phyloP scores from a whole-genome alignment of 2,329 filamentous ascomycete species.

The Penicillium sp. region DNA sequence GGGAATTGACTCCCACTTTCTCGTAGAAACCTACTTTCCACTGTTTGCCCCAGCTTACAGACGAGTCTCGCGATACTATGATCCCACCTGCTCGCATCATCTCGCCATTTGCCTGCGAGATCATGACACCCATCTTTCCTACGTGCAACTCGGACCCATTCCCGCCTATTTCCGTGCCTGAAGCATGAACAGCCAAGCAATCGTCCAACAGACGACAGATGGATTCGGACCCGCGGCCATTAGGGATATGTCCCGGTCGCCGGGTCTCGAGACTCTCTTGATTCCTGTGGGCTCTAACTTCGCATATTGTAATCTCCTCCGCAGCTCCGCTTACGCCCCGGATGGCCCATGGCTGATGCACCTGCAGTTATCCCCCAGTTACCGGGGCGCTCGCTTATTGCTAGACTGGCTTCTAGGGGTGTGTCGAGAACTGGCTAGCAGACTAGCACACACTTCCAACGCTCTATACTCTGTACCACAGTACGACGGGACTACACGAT shows the following conservation, averaged over 20 bases:
- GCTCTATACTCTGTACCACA: too few relatives aligned
- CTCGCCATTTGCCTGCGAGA: neutral
- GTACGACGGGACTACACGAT: too few relatives aligned
- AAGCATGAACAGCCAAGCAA: neutral
- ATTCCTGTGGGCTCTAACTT: neutral
- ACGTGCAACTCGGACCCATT: slow-evolving; percentile 4
- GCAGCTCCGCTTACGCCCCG: neutral
- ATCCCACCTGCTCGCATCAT: too few relatives aligned
- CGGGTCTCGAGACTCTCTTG: neutral
- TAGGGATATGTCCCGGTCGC: neutral
- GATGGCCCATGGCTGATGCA: neutral
- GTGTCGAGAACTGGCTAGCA: too few relatives aligned
- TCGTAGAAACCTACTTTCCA: neutral
- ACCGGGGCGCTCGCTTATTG: neutral
- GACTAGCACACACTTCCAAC: too few relatives aligned
- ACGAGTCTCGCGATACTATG: neutral
- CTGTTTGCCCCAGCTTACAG: neutral
- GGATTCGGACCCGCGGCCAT: neutral
- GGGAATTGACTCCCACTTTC: neutral
- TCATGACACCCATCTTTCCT: neutral
- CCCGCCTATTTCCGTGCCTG: neutral
- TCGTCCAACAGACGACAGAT: neutral
- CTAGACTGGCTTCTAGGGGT: neutral
- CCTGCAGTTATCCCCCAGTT: neutral
- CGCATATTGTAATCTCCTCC: neutral